A percentile compares a stretch with the other conserved stretches of the same genome.
Conservation (phyloP, 495 filamentous ascomycete species). For the Aspergillus heteromorphus region DNA sequence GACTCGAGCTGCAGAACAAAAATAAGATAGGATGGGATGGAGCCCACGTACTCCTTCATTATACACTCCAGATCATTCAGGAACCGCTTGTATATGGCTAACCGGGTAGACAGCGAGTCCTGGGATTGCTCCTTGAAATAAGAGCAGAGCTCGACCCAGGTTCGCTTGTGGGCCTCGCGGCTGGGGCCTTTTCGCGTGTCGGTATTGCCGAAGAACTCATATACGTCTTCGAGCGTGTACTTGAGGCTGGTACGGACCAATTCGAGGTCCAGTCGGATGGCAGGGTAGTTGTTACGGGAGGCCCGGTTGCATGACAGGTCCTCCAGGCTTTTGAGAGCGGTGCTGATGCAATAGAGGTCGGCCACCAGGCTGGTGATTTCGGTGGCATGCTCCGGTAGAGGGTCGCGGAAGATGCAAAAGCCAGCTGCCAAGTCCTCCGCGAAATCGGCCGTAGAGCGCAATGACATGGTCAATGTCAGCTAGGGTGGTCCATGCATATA, state of each 20-base stretch:
- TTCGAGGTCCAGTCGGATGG: constrained; percentile 40
- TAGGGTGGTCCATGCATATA: constrained; percentile 15
- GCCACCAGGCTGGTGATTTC: constrained; percentile 52
- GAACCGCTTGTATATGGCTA: constrained; percentile 51
- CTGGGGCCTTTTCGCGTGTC: constrained; percentile 29
- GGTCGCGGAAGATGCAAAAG: constrained; percentile 45
- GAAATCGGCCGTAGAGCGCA: constrained; percentile 45
- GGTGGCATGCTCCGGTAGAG: constrained; percentile 46
- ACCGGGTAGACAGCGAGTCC: constrained; percentile 41
- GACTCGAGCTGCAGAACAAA: background rate
- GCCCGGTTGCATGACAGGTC: constrained; percentile 27
- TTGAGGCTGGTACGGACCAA: constrained; percentile 42
- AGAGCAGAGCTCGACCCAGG: constrained; percentile 48
- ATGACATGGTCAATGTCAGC: constrained; percentile 30
- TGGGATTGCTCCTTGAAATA: constrained; percentile 50
- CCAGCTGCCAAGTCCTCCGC: constrained; percentile 51
- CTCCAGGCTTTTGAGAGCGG: constrained; percentile 43
- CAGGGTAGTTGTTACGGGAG: constrained; percentile 28
- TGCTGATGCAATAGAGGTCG: constrained; percentile 50
- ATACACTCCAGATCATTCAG: constrained; percentile 43
- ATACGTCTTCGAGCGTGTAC: constrained; percentile 50
- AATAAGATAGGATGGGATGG: background rate
- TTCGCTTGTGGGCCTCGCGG: constrained; percentile 38
- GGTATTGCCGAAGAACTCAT: constrained; percentile 45
- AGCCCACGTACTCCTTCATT: constrained; percentile 40